phyloP scores from a whole-genome alignment of 495 filamentous ascomycete genomes.

The Aeminium ludgeri region DNA sequence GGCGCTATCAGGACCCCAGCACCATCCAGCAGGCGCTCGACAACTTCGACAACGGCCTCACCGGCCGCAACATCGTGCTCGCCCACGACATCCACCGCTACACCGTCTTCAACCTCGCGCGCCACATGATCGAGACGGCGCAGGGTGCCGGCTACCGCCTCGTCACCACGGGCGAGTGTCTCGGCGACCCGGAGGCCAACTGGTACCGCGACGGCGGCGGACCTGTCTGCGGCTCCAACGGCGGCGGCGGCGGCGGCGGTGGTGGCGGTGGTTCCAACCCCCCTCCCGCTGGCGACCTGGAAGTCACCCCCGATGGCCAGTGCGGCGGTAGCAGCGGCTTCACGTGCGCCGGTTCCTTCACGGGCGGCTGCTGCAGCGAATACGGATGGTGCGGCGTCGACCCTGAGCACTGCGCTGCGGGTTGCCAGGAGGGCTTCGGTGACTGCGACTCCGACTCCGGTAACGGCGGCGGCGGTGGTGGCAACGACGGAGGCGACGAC shows the following conservation, averaged over 20 bases:
- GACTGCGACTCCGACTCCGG: too few species aligned
- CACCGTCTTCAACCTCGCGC: conserved; percentile 58
- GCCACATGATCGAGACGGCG: conserved; percentile 50
- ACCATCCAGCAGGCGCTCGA: conserved; percentile 57
- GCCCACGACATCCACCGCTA: conserved; percentile 67
- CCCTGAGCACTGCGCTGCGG: conserved; percentile 14
- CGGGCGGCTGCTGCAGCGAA: conserved; percentile 11
- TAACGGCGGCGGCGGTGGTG: not conserved
- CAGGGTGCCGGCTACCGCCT: conserved; percentile 40
- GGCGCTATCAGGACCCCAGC: conserved; percentile 41
- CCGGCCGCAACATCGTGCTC: conserved; percentile 41
- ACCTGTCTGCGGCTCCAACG: conserved; percentile 15
- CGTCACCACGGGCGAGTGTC: conserved; percentile 59
- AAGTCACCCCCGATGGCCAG: conserved; percentile 16
- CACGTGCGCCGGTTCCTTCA: conserved; percentile 9
- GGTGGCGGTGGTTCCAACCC: conserved; percentile 12
- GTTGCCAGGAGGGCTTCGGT: conserved; percentile 15
- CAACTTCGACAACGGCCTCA: conserved; percentile 44
- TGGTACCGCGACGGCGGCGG: conserved; percentile 42
- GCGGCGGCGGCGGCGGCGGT: conserved; percentile 9
- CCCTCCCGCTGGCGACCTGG: conserved; percentile 16
- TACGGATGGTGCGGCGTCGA: conserved; percentile 7
- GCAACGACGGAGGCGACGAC: not conserved
- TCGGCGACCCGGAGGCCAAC: conserved; percentile 48
- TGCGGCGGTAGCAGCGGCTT: conserved; percentile 17